Evolutionary conservation across 306 rosid species (phyloP), one percentile per base, ranked within the genome.

Genomic region (Dryas drummondii): DNA sequence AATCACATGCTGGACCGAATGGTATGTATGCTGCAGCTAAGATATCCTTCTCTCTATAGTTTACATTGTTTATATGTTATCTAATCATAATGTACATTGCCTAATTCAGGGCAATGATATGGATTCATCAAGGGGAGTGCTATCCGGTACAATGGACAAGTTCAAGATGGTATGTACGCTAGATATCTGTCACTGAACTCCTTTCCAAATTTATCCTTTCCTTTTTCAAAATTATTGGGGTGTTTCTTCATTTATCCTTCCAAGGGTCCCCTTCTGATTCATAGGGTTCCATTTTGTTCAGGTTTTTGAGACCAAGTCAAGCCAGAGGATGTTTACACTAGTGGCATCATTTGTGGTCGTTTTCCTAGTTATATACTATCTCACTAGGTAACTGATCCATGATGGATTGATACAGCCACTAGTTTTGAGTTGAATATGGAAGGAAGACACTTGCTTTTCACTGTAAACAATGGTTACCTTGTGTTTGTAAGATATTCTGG

Each of bases 281-380:
- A 9, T 67, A 68, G 47, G 66, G 51, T 68, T 75, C 75, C 42
- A 26, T 69, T 62, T 57, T 55, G 42, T 82, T 64, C 84, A 94
- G 98, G 97, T 94, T 60, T 91, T 94, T 15, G 98, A 94, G 87
- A 88, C 94, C 62, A 94, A 94, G 86, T 94, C 98, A 48, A 89
- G 96, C 84, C 80, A 87, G 80, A 86, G 92, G 83, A 90, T 94
- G 98, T 90, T 91, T 79, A 72, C 96, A 4, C 90, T 94, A 48
- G 98, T 89, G 55, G 94, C 88, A 68, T 90, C 96, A 15, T 94
- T 91, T 72, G 93, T 94, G 74, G 88, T 90, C 55, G 54, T 94
- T 81, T 94, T 94, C 82, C 92, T 94, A 37, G 79, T 94, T 53
- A 81, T 94, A 72, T 94, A 94, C 88, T 94, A 89, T 81, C 90